A percentile compares a stretch with the other conserved stretches of the same genome.
These are phyloP conservation scores for Diaporthe sp. DNA, from an alignment of 2,329 filamentous ascomycete species.

Conservation along the genomic window DNA sequence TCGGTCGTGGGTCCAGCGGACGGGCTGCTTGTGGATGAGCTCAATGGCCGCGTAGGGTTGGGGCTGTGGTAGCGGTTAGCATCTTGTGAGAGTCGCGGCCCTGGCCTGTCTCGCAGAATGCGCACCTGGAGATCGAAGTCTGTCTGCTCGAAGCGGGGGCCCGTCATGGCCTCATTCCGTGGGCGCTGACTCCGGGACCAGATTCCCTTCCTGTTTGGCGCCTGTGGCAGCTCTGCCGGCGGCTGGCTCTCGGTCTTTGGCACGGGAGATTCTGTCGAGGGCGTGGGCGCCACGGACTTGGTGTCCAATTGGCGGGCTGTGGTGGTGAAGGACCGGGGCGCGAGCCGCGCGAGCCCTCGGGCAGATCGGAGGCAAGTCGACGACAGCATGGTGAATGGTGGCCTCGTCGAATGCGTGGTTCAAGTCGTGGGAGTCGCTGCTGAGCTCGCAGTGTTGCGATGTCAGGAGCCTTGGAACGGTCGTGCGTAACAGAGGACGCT, in stretches of 20 bases:
- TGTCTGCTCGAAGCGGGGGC: constrained; percentile 97
- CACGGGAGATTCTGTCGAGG: constrained; percentile 58
- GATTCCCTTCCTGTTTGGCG: constrained; percentile 84
- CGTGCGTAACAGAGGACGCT: constrained; percentile 20
- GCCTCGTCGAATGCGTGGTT: constrained; percentile 22
- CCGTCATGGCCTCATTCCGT: constrained; percentile 87
- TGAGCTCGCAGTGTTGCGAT: constrained; percentile 13
- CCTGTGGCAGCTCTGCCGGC: constrained; percentile 75
- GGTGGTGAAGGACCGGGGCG: constrained; percentile 63
- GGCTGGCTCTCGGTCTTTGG: constrained; percentile 59
- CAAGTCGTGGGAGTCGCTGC: background rate
- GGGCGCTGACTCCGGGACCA: constrained; percentile 92
- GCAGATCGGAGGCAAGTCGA: constrained; percentile 57
- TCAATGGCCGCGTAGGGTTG: constrained; percentile 92
- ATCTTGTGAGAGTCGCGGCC: background rate
- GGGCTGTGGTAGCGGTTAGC: constrained; percentile 70
- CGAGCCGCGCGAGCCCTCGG: constrained; percentile 58
- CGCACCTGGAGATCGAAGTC: constrained; percentile 92
- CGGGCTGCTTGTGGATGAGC: constrained; percentile 95
- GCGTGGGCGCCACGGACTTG: constrained; percentile 54
- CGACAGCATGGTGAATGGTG: constrained; percentile 60
- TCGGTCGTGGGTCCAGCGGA: constrained; percentile 88
- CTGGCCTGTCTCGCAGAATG: constrained; percentile 24
- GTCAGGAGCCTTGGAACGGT: constrained; percentile 8
- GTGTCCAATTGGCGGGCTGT: constrained; percentile 63